Evolutionary conservation across 805 yeast genomes (phyloP), one percentile per base, ranked within the genome.

Genomic region (Ogataea siamensis): DNA sequence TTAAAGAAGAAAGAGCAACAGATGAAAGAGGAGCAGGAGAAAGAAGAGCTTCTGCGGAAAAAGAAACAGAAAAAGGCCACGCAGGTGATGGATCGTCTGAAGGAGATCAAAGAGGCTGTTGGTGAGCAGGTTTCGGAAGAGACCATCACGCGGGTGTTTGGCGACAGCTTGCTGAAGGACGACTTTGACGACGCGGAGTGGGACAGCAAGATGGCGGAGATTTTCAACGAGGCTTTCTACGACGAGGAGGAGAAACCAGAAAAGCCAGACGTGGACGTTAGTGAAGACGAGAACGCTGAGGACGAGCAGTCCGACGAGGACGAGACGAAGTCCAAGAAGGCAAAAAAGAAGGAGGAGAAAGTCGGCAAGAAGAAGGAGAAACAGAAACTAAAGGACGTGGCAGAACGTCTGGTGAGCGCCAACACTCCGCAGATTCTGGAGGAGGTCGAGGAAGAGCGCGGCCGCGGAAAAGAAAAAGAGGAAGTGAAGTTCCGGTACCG

Each of bases 171-270:
- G 50, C 66, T 93, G 45, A 84, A 85, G 28, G 94, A 84, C 34
- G 98, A 93, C 55, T 93, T 87, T 58, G 87, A 86, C 49, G 87
- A 83, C 53, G 75, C 81, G 18, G 95, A 87, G 45, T 93, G 98
- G 98, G 98, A 93, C 60, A 66, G 62, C 40, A 79, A 86, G 45
- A 80, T 93, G 81, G 77, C 83, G 32, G 83, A 84, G 55, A 76
- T 91, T 21, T 93, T 93, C 58, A 76, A 87, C 55, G 96, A 89
- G 33, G 87, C 81, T 40, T 89, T 74, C 57, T 88, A 89, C 51
- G 69, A 68, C n/a, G 78, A 71, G 26, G 72, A 64, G 73, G 65
- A 55, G 14, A 75, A 64, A 9, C 60, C 63, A 39, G 51, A 55
- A 23, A 45, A 46, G 8, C 35, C 13, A 4, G 51, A 43, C 0